Base-by-base conservation (phyloP, 306 rosid species). In the Oemleria cerasiformis region DNA sequence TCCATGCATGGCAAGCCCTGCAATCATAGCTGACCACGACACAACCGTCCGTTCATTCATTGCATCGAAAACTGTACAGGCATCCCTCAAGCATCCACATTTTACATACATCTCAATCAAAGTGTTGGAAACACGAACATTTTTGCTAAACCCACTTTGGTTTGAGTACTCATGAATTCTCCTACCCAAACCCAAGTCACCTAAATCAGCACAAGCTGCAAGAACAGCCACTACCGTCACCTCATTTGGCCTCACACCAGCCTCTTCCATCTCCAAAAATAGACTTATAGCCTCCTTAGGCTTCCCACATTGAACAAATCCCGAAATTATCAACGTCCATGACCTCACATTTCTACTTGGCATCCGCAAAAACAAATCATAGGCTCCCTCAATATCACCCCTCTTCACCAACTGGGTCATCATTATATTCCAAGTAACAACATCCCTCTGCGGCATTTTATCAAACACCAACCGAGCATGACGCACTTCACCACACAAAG, bases 21-120 rank as follows among this genome's bases (percentile, higher is more conserved):
- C 58, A 14, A 87, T 84, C 92, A 84, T 87, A 48, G 85, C 81
- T 6, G 89, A 87, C 86, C 87, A 82, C 9, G 92, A 82, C n/a
- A 84, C 87, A 42, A 84, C 72, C 1, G 86, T 82, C 34, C 72
- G 80, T 49, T 67, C 84, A 55, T 74, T 65, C 83, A 81, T 76
- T 55, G 30, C 54, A 38, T 73, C 54, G 17, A 84, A 87, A 51
- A 82, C 81, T 48, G 42, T 56, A 21, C 16, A 65, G 59, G 88
- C 85, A 11, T 78, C 84, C 55, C 82, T 76, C 75, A 87, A 71
- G 79, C 87, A 87, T 8, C 88, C 89, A 76, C 92, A 87, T 76
- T 87, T 84, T 42, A 80, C 81, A 69, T 78, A 87, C 87, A 80
- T 84, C 73, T 82, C 86, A 39, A 84, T 87, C 68, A 82, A 60